Conservation (phyloP, 139 green algal species). For the Chlorella sorokiniana region DNA sequence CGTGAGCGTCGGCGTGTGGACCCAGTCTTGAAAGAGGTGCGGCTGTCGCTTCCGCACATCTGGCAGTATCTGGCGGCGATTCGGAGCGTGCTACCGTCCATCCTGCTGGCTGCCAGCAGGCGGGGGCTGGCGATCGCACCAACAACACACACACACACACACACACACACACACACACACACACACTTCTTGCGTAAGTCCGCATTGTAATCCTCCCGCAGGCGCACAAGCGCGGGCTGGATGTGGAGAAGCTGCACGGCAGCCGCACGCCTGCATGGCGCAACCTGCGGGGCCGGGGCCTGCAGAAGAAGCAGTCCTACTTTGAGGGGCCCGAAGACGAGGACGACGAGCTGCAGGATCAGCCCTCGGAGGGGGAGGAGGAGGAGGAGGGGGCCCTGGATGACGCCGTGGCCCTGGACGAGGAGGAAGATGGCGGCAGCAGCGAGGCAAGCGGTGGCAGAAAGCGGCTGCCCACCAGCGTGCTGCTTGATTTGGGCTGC, state of each 20-base stretch:
- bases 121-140: no score
- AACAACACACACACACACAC: no score
- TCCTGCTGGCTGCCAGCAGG: background rate
- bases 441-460: background rate
- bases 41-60: background rate
- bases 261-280: constrained; percentile 23
- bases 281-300: constrained; percentile 22
- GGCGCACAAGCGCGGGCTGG: constrained; percentile 31
- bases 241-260: constrained; percentile 26
- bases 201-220: background rate
- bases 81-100: background rate
- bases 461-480: no score
- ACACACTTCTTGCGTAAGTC: no score
- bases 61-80: no score
- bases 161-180: no score
- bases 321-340: constrained; percentile 25
- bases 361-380: constrained; percentile 3
- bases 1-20: constrained; percentile 20
- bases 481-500: no score
- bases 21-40: constrained; percentile 30
- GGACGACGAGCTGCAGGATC: constrained; percentile 36
- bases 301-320: constrained; percentile 19
- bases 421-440: constrained; percentile 7
- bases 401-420: no score
- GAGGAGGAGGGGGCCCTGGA: constrained; percentile 7